phyloP scores from a whole-genome alignment of 2,329 filamentous ascomycete genomes.

The Exophiala dermatitidis region DNA sequence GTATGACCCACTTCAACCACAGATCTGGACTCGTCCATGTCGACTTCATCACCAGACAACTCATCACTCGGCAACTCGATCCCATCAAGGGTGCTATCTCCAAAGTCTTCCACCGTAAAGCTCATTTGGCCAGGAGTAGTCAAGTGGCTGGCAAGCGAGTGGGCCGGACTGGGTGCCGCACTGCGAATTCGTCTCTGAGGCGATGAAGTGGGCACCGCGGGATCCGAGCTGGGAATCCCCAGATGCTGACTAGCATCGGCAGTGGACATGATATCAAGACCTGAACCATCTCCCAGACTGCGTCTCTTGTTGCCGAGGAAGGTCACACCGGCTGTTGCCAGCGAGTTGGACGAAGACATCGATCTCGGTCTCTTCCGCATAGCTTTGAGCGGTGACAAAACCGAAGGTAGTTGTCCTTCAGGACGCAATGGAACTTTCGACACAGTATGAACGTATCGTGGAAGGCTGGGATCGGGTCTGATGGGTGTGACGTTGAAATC shows the following conservation, averaged over 20 bases:
- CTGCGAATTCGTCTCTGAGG: slow-evolving; percentile 21
- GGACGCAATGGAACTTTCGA: slow-evolving; percentile 70
- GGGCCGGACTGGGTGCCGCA: slow-evolving; percentile 22
- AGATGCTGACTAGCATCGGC: background rate
- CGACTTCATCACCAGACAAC: slow-evolving; percentile 16
- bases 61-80: slow-evolving; percentile 23
- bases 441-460: slow-evolving; percentile 60
- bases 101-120: slow-evolving; percentile 24
- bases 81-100: slow-evolving; percentile 24
- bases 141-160: slow-evolving; percentile 12
- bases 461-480: slow-evolving; percentile 40
- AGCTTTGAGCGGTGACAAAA: slow-evolving; percentile 38
- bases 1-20: too few species aligned
- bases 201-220: slow-evolving; percentile 1
- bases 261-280: background rate
- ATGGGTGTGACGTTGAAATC: slow-evolving; percentile 46
- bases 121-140: slow-evolving; percentile 23
- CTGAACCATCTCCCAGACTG: slow-evolving; percentile 7
- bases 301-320: slow-evolving; percentile 13
- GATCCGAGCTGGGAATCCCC: slow-evolving; percentile 6
- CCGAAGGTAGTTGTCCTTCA: slow-evolving; percentile 42
- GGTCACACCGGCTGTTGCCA: background rate
- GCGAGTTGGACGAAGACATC: slow-evolving; percentile 41
- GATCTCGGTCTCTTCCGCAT: slow-evolving; percentile 46
- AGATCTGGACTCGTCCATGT: too few species aligned